Base-by-base conservation (phyloP, 371 early-diverging fungal genomes). In the Saksenaea vasiformis region DNA sequence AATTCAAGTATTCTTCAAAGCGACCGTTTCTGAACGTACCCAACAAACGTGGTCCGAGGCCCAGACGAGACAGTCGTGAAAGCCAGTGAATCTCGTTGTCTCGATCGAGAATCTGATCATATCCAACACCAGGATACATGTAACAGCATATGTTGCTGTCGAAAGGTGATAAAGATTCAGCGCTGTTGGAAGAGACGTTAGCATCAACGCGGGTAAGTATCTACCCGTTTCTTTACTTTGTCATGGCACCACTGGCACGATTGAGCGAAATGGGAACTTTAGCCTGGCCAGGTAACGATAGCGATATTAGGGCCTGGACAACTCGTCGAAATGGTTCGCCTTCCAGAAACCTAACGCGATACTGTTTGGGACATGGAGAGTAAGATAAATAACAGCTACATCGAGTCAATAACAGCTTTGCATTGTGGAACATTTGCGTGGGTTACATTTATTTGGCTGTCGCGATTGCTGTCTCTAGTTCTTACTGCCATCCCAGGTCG, bases 1-100 rank as follows among this genome's bases (percentile, higher is more conserved):
- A 90, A 35, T 92, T 88, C 1, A 96, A 74, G 63, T 85, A 96
- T 71, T 95, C 87, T 67, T 96, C 96, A 58, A 96, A 82, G 14
- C 96, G 82, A 10, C 96, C 96, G 62, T 96, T 96, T 34, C 82
- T 85, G 76, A 95, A 96, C n/a, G 86, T 87, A 0, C 87, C 93
- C n/a, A 93, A 72, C 35, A 96, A 66, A 8, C 78, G 80, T 5
- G 96, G 94, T 10, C 95, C 95, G 24, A 93, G 85, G 1, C 88
- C 84, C 53, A 89, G 74, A 1, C 78, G 77, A 11, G 91, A 89
- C 22, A 96, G 70, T 44, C 88, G 86, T 39, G 75, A 66, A 31
- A 95, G 74, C 92, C 93, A 94, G 26, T 80, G 78, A 36, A 96
- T 82, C 67, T 96, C 96, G 41, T 88, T 86, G 28, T 87, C 81